Base-by-base conservation (phyloP, 208 protist species). In the Trypanosomatidae sp. region DNA sequence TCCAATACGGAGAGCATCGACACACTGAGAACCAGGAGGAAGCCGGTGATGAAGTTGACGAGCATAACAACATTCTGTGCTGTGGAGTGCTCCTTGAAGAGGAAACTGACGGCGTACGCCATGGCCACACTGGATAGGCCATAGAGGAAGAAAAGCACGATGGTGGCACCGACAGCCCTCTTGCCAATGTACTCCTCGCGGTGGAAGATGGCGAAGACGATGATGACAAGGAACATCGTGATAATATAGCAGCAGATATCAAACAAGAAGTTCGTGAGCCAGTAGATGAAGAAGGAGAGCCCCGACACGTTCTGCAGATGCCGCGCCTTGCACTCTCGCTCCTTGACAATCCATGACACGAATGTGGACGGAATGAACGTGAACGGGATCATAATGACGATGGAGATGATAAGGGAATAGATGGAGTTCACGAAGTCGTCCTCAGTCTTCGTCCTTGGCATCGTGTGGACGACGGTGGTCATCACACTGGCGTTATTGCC, bases 211-310 rank as follows among this genome's bases (percentile, higher is more conserved):
- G 78, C 55, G 25, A 93, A 84, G 5, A 93, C 77, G 62, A 88
- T 76, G 53, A 93, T 83, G 41, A 85, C 80, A 33, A 91, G 78
- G 58, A 86, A 65, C 73, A 87, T 86, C 30, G 83, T 91, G 69
- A 94, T 81, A 55, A 88, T 43, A 69, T 90, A 91, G 66, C 83
- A 87, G 49, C 58, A 66, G 19, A 93, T 36, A 71, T 96, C 91
- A 64, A 92, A 94, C 25, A 94, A 28, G 71, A 90, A 94, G 77
- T 93, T 96, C 7, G 89, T 74, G 15, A 91, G 15, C 89, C 87
- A 93, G 80, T 95, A 95, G 4, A 91, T 55, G 75, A 69, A 74
- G 67, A 86, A 83, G 67, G 76, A 76, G 49, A 93, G 69, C 17
- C 87, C 91, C 8, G 86, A 91, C 17, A 95, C 79, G 67, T 83